Evolutionary conservation across 805 yeast species (phyloP).

Genomic region (Komagataella mondaviorum): DNA sequence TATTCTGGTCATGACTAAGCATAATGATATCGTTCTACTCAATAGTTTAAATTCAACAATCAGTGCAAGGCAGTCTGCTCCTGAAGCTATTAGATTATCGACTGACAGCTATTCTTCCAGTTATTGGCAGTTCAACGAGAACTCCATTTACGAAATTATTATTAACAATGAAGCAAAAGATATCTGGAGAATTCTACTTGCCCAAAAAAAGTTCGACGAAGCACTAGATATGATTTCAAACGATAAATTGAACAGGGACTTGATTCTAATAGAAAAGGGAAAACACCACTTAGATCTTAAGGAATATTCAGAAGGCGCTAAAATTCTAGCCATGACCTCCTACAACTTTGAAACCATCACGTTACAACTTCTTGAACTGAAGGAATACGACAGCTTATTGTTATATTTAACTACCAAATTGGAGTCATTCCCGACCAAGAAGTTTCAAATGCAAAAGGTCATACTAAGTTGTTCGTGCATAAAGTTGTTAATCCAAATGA

Average conservation of each 20-base stretch:
- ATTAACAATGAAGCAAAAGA: slow-evolving; percentile 56
- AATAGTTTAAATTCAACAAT: slow-evolving; percentile 39
- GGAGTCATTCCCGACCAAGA: slow-evolving; percentile 11
- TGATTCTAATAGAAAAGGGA: slow-evolving; percentile 42
- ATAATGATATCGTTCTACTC: slow-evolving; percentile 24
- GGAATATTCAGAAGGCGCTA: slow-evolving; percentile 29
- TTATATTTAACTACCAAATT: slow-evolving; percentile 32
- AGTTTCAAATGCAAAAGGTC: slow-evolving; percentile 27
- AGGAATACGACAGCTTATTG: slow-evolving; percentile 28
- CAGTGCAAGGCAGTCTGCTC: slow-evolving; percentile 27
- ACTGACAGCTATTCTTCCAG: slow-evolving; percentile 41
- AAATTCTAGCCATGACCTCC: slow-evolving; percentile 45
- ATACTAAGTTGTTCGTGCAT: slow-evolving; percentile 56
- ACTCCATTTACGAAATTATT: slow-evolving; percentile 57
- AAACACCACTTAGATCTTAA: slow-evolving; percentile 22
- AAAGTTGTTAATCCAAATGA: slow-evolving; percentile 37
- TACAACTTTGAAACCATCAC: slow-evolving; percentile 63
- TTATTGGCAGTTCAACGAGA: slow-evolving; percentile 61
- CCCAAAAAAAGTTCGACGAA: slow-evolving; percentile 40
- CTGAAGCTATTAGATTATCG: slow-evolving; percentile 25
- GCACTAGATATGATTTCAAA: slow-evolving; percentile 36
- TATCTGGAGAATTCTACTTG: slow-evolving; percentile 59
- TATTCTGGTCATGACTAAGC: slow-evolving; percentile 29
- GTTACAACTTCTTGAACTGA: slow-evolving; percentile 32
- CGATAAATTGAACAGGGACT: slow-evolving; percentile 27